Evolutionary conservation across 169 alveolate genomes (phyloP).

Genomic region (Plasmodium chabaudi): DNA sequence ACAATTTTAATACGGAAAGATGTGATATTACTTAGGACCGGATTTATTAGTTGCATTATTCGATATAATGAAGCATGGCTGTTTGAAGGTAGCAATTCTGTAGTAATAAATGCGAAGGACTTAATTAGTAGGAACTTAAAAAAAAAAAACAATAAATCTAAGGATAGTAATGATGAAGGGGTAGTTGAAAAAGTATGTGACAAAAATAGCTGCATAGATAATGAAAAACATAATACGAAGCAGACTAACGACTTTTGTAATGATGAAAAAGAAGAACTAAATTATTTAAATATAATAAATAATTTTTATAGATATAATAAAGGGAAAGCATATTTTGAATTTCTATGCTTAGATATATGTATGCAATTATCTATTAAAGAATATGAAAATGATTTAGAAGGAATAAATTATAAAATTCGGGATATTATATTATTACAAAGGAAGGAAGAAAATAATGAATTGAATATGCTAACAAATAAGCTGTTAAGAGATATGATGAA

Average conservation of each 20-base stretch:
- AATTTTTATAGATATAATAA: conserved; percentile 42
- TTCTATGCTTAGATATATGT: conserved; percentile 54
- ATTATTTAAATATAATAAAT: conserved; percentile 39
- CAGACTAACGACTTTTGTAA: too few species aligned
- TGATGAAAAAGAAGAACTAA: conserved; percentile 35
- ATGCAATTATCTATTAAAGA: conserved; percentile 65
- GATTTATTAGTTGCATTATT: conserved; percentile 56
- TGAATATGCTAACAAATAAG: conserved; percentile 47
- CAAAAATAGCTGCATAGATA: not conserved
- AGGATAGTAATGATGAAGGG: not conserved
- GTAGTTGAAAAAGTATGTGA: not conserved
- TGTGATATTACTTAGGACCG: conserved; percentile 50
- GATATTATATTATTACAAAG: conserved; percentile 33
- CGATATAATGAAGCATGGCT: conserved; percentile 57
- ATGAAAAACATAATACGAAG: not conserved
- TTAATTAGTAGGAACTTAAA: conserved; percentile 35
- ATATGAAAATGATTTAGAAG: conserved; percentile 31
- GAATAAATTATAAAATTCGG: conserved; percentile 12
- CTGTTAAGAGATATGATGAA: conserved; percentile 62
- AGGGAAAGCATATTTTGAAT: conserved; percentile 25
- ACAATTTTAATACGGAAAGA: conserved; percentile 43
- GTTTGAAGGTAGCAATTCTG: conserved; percentile 37
- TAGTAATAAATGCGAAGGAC: conserved; percentile 35
- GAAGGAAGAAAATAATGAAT: conserved; percentile 51
- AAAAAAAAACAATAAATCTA: not conserved